phyloP scores from a whole-genome alignment of 805 yeast genomes.

The Candida stauntonica region DNA sequence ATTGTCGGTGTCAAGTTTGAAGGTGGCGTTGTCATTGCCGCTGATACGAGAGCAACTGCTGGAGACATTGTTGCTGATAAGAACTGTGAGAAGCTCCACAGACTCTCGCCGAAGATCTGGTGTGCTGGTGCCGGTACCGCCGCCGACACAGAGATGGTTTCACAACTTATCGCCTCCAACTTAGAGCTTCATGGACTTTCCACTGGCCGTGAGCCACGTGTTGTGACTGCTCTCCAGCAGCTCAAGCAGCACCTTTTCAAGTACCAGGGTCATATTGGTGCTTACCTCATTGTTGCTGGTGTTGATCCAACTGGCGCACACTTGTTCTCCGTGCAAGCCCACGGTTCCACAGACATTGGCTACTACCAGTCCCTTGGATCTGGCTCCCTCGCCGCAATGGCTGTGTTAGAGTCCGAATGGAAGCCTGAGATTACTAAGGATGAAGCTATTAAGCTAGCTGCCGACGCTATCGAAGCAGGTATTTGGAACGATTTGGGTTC shows the following conservation, averaged over 20 bases:
- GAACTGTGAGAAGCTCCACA: slow-evolving; percentile 92
- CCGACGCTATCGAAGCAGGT: slow-evolving; percentile 95
- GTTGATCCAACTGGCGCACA: slow-evolving; percentile 96
- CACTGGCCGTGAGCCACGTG: slow-evolving; percentile 85
- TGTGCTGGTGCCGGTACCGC: slow-evolving; percentile 99
- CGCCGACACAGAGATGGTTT: slow-evolving; percentile 97
- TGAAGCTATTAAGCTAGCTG: slow-evolving; percentile 86
- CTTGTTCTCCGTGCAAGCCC: slow-evolving; percentile 90
- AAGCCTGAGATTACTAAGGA: slow-evolving; percentile 71
- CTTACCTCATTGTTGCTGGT: slow-evolving; percentile 97
- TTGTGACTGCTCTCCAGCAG: slow-evolving; percentile 87
- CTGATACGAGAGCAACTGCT: slow-evolving; percentile 97
- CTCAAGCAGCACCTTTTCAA: slow-evolving; percentile 93
- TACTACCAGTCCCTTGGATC: slow-evolving; percentile 91
- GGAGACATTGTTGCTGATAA: slow-evolving; percentile 97
- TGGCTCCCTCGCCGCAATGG: slow-evolving; percentile 98
- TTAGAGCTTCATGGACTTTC: slow-evolving; percentile 85
- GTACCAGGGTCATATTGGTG: slow-evolving; percentile 97
- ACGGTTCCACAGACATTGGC: slow-evolving; percentile 96
- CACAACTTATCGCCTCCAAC: slow-evolving; percentile 87
- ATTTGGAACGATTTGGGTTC: slow-evolving; percentile 99
- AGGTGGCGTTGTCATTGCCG: slow-evolving; percentile 96
- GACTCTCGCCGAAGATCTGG: slow-evolving; percentile 89
- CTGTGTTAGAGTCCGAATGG: slow-evolving; percentile 90
- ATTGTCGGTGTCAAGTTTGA: slow-evolving; percentile 93